Base-by-base conservation (phyloP, 441 rosid genomes). In the Corymbia calophylla region DNA sequence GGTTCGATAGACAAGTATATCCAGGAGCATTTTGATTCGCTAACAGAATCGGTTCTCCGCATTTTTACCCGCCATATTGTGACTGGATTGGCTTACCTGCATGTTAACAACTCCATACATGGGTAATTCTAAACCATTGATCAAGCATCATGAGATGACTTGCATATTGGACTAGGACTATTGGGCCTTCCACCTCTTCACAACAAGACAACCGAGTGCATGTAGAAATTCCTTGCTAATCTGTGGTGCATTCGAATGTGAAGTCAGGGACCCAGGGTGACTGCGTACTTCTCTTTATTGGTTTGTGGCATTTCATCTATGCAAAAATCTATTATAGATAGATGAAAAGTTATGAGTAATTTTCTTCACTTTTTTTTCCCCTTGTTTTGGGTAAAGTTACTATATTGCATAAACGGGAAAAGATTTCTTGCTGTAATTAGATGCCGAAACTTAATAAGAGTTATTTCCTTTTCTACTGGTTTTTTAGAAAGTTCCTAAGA, bases 11-110 rank as follows among this genome's bases (percentile, higher is more conserved):
- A 94, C 93, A 96, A 93, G 92, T 98, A 94, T 86, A 93, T 92
- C 51, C 97, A 94, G 47, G 99, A 98, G 55, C 97, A 95, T 92
- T 92, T 97, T 89, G 97, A 96, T 87, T 97, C 98, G 89, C 94
- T 98, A 86, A 98, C 98, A 86, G 99, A 97, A 93, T 93, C 94
- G 19, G 95, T 98, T 90, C 95, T 97, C 88, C 97, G 97, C 86
- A 96, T 93, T 91, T 96, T 98, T 90, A 95, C 97, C 86, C 98
- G 99, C 53, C 99, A 98, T 91, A 96, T 98, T 90, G 92, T 97
- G 87, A 95, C 94, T 11, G 98, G 99, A 35, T 89, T 98, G 89
- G 99, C 98, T 90, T 98, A 93, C 92, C 93, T 97, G 93, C 99
- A 97, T 92, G 91, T 93, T 90, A 95, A 89, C 92, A 98, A 94